These are phyloP conservation scores for Tilletia setariae DNA, from an alignment of 1,284 basidiomycete species.

Conservation along the genomic window DNA sequence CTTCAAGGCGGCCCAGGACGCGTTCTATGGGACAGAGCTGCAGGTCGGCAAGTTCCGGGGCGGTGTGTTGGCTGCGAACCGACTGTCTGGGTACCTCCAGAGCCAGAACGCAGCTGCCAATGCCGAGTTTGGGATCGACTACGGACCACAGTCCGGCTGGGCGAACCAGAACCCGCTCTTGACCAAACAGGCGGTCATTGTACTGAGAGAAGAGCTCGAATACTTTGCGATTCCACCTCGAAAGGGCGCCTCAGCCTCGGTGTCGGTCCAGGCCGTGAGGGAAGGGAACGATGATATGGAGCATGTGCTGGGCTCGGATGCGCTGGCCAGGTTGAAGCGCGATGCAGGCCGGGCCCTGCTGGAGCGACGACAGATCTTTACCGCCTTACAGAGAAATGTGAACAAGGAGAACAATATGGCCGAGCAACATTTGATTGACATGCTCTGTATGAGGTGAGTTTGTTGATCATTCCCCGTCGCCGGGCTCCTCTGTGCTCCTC, in stretches of 20 bases:
- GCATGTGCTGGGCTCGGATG: constrained; percentile 13
- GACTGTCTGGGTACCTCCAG: constrained; percentile 21
- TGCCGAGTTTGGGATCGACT: constrained; percentile 61
- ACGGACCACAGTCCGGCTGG: constrained; percentile 9
- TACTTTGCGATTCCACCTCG: constrained; percentile 83
- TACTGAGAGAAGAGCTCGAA: constrained; percentile 93
- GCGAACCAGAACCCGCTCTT: constrained; percentile 65
- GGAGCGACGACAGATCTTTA: constrained; percentile 88
- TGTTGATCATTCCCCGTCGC: background rate
- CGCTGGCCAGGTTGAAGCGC: constrained; percentile 33
- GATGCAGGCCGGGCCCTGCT: constrained; percentile 75
- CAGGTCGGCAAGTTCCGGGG: constrained; percentile 69
- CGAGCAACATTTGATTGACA: constrained; percentile 98
- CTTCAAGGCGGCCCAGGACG: constrained; percentile 79
- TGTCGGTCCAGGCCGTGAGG: constrained; percentile 54
- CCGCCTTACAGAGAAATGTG: constrained; percentile 94
- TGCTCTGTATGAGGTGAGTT: constrained; percentile 95
- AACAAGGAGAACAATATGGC: constrained; percentile 99
- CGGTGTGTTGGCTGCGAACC: background rate
- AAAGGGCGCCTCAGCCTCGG: constrained; percentile 38
- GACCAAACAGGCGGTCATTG: constrained; percentile 96
- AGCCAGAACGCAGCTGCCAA: constrained; percentile 33
- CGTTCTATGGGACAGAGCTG: constrained; percentile 83
- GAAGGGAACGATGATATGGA: constrained; percentile 60
- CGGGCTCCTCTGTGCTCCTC: no score